A percentile compares a stretch with the other conserved stretches of the same genome.
phyloP scores from a whole-genome alignment of 2,329 filamentous ascomycete genomes.

The Bimuria novae-zelandiae region DNA sequence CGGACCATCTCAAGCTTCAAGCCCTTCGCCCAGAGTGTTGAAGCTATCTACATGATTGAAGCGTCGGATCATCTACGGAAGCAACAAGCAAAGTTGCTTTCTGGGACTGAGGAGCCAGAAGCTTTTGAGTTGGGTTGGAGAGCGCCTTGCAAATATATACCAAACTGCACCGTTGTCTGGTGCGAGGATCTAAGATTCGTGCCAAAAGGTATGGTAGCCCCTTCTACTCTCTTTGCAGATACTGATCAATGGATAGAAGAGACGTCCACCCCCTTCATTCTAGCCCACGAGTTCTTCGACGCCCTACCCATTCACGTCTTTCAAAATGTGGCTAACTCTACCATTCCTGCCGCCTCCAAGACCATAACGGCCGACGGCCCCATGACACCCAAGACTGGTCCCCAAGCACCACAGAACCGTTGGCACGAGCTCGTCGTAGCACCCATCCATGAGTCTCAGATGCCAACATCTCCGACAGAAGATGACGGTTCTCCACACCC shows the following conservation, averaged over 20 bases:
- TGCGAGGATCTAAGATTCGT: slow-evolving; percentile 86
- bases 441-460: slow-evolving; percentile 41
- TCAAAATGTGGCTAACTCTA: slow-evolving; percentile 66
- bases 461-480: slow-evolving; percentile 17
- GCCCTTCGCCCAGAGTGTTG: slow-evolving; percentile 73
- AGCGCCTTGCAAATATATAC: slow-evolving; percentile 75
- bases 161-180: slow-evolving; percentile 78
- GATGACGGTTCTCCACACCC: slow-evolving; percentile 50
- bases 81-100: slow-evolving; percentile 80
- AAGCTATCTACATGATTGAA: slow-evolving; percentile 92
- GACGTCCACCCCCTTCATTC: slow-evolving; percentile 82
- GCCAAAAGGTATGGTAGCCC: slow-evolving; percentile 63
- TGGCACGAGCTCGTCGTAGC: slow-evolving; percentile 53
- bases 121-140: slow-evolving; percentile 75
- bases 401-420: slow-evolving; percentile 42
- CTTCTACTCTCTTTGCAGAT: neutral
- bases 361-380: slow-evolving; percentile 56
- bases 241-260: slow-evolving; percentile 55
- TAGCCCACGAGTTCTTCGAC: slow-evolving; percentile 98
- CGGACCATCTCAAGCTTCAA: slow-evolving; percentile 88
- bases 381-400: slow-evolving; percentile 47
- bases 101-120: slow-evolving; percentile 70
- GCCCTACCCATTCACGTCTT: slow-evolving; percentile 96
- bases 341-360: slow-evolving; percentile 44
- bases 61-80: slow-evolving; percentile 80